Evolutionary conservation across 2,329 filamentous ascomycete genomes (phyloP).

Genomic region (Fragosphaeria purpurea): DNA sequence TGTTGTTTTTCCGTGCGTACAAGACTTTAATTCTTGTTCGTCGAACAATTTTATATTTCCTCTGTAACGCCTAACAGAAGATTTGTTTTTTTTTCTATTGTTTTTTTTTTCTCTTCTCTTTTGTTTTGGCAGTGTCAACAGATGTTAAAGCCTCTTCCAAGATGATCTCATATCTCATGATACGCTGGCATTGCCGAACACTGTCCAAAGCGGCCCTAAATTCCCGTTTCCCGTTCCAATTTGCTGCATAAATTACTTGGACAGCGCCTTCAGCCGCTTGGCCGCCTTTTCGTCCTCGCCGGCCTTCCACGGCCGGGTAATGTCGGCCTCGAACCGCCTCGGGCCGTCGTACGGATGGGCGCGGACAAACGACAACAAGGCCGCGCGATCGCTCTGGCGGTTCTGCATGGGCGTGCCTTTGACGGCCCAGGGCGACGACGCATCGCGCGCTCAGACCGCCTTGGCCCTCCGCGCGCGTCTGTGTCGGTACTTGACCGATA

Average conservation of each 20-base stretch:
- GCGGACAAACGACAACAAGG: conserved; percentile 33
- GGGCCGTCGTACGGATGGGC: conserved; percentile 30
- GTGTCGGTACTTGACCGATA: conserved; percentile 5
- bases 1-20: too few relatives aligned
- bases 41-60: too few relatives aligned
- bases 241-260: conserved; percentile 13
- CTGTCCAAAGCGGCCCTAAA: too few relatives aligned
- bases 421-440: conserved; percentile 23
- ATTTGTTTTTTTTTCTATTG: background rate
- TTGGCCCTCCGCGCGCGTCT: conserved; percentile 22
- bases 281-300: conserved; percentile 26
- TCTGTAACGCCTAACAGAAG: too few relatives aligned
- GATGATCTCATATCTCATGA: too few relatives aligned
- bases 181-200: too few relatives aligned
- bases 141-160: too few relatives aligned
- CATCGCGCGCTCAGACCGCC: conserved; percentile 27
- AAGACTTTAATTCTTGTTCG: too few relatives aligned
- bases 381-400: conserved; percentile 28
- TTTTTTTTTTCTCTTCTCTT: background rate
- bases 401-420: conserved; percentile 43
- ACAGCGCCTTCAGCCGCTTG: conserved; percentile 28
- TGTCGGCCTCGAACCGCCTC: conserved; percentile 28
- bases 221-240: too few relatives aligned
- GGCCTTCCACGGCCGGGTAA: conserved; percentile 28
- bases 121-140: too few relatives aligned